Evolutionary conservation across 2,329 filamentous ascomycete genomes (phyloP), one percentile per base, ranked within the genome.

Genomic region (Neospermospora avenae): DNA sequence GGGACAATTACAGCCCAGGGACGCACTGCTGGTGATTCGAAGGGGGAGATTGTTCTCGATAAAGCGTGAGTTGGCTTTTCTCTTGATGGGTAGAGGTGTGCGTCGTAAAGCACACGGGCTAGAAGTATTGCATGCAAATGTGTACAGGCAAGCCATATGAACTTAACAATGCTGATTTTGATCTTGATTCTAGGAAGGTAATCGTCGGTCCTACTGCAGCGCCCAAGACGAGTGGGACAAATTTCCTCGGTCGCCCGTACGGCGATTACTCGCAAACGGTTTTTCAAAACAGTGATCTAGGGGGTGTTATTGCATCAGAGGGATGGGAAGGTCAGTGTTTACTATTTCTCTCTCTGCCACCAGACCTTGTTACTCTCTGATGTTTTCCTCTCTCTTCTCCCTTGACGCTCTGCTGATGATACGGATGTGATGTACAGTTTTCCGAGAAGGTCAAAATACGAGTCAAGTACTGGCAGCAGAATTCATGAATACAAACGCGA

Each of bases 241-340:
- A 74, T 59, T 82, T 78, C 59, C 76, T 84, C n/a, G 81, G 81
- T 3, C 74, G 81, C 4, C 81, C 81, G 10, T 83, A 80, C 78
- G 70, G 76, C 20, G 74, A 76, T 55, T 81, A 77, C 58, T 75
- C 80, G 7, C 71, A 77, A n/a, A 79, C 82, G n/a, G 75, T 78
- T 7, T 77, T 82, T 69, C 80, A 82, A 69, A 74, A 76, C 37
- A 78, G 77, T 1, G 67, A 70, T 20, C 70, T 84, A 62, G 73
- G 72, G 13, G 71, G 74, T 25, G 77, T 83, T n/a, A 76, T 85
- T 62, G 81, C 80, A 58, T 57, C 73, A 3, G 74, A 73, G 5
- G 82, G 81, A 0, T 84, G 82, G 81, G 67, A 68, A n/a, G 51
- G 60, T 65, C 83, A 14, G 72, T 72, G 16, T 83, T 10, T 24